phyloP scores from a whole-genome alignment of 2,329 filamentous ascomycete species.

The Curvularia sp. region DNA sequence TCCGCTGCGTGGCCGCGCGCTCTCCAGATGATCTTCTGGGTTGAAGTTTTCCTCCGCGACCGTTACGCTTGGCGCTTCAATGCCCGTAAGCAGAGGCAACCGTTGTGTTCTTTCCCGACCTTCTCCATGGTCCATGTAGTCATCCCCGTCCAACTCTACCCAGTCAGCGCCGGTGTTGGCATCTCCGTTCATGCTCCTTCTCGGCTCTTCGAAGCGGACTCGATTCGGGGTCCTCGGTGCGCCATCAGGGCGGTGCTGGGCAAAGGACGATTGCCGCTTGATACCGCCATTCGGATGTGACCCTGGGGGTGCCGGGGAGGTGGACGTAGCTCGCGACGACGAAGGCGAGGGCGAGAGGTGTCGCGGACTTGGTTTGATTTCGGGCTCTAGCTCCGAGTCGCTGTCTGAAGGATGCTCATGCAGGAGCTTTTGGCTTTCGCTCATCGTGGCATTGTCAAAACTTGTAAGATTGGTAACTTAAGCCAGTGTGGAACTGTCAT shows the following conservation, averaged over 20 bases:
- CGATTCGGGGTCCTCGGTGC: constrained; percentile 72
- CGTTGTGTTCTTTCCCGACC: constrained; percentile 58
- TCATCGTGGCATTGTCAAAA: constrained; percentile 48
- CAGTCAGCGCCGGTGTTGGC: constrained; percentile 43
- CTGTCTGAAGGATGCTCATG: constrained; percentile 43
- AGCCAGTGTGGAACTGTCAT: constrained; percentile 11
- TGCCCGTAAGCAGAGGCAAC: constrained; percentile 77
- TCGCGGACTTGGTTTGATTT: constrained; percentile 24
- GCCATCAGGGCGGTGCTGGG: constrained; percentile 55
- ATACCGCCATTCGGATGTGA: constrained; percentile 35
- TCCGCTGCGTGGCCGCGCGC: constrained; percentile 79
- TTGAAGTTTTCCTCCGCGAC: constrained; percentile 66
- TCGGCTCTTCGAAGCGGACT: constrained; percentile 71
- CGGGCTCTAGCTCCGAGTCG: constrained; percentile 37
- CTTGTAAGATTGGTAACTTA: constrained; percentile 1
- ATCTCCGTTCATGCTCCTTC: constrained; percentile 47
- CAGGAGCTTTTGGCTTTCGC: constrained; percentile 50
- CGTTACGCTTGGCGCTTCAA: constrained; percentile 81
- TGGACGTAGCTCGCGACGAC: constrained; percentile 39
- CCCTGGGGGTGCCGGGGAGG: constrained; percentile 38
- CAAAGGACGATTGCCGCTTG: constrained; percentile 54
- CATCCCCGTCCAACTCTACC: constrained; percentile 66
- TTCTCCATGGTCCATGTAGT: constrained; percentile 58
- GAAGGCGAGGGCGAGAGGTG: constrained; percentile 39
- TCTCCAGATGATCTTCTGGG: constrained; percentile 65